Percentiles rank a stretch among this genome's conserved stretches.
These are phyloP conservation scores for Neodidymelliopsis sp. DNA, from an alignment of 2,329 filamentous ascomycete species.

Conservation along the genomic window DNA sequence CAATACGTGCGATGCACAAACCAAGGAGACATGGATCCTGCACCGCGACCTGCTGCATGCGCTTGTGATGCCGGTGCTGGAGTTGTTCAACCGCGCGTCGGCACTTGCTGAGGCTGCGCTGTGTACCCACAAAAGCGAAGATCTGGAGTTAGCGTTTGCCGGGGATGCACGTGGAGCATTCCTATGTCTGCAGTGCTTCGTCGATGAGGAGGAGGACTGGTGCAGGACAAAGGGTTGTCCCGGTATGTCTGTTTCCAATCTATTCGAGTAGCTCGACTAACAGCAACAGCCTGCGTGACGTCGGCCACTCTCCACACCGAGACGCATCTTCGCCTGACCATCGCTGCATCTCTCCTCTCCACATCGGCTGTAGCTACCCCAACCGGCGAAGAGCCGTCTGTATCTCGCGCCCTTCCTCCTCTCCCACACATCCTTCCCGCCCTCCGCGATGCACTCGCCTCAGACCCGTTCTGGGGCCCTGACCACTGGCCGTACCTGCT, in stretches of 20 bases:
- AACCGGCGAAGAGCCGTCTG: slow-evolving; percentile 17
- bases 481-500: slow-evolving; percentile 54
- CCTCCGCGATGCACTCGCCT: slow-evolving; percentile 49
- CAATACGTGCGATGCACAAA: slow-evolving; percentile 37
- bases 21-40: slow-evolving; percentile 55
- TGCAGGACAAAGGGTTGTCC: slow-evolving; percentile 64
- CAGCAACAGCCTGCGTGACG: slow-evolving; percentile 51
- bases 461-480: slow-evolving; percentile 56
- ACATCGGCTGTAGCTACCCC: slow-evolving; percentile 32
- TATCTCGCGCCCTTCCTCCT: slow-evolving; percentile 35
- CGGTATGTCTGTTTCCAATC: slow-evolving; percentile 25
- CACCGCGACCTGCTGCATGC: slow-evolving; percentile 67
- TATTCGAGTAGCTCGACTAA: slow-evolving; percentile 15
- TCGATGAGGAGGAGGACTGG: slow-evolving; percentile 65
- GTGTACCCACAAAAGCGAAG: slow-evolving; percentile 56
- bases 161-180: slow-evolving; percentile 65
- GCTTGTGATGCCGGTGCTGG: slow-evolving; percentile 64
- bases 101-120: slow-evolving; percentile 60
- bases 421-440: slow-evolving; percentile 52
- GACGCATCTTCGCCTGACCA: slow-evolving; percentile 55
- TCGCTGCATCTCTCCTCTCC: slow-evolving; percentile 58
- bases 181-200: slow-evolving; percentile 66
- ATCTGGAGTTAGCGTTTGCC: slow-evolving; percentile 65
- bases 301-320: slow-evolving; percentile 56
- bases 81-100: slow-evolving; percentile 64